These are phyloP conservation scores for Hydrangea macrophylla DNA, from an alignment of 148 eudicot species.

Conservation along the genomic window DNA sequence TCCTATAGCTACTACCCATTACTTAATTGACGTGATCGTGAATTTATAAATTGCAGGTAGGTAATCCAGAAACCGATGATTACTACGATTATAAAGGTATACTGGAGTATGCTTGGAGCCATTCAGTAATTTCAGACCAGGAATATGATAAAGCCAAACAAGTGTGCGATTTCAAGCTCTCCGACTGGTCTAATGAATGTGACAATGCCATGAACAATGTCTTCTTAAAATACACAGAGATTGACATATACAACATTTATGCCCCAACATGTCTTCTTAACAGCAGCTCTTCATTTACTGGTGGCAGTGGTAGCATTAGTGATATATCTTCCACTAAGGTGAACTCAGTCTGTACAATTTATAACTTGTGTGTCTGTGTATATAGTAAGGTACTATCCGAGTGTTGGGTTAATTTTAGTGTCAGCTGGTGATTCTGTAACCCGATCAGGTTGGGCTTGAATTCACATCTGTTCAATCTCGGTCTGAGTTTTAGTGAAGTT, in stretches of 20 bases:
- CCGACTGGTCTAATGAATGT: slow-evolving; percentile 42
- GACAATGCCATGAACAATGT: slow-evolving; percentile 36
- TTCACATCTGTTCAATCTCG: too few relatives aligned
- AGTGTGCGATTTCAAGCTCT: slow-evolving; percentile 42
- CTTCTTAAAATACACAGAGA: slow-evolving; percentile 40
- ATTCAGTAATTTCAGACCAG: slow-evolving; percentile 50
- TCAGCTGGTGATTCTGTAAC: too few relatives aligned
- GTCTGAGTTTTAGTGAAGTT: too few relatives aligned
- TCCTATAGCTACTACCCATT: background rate
- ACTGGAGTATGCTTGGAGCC: slow-evolving; percentile 74
- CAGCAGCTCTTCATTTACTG: slow-evolving; percentile 14
- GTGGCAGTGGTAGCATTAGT: background rate
- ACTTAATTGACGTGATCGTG: too few relatives aligned
- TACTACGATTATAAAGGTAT: slow-evolving; percentile 52
- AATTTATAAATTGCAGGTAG: slow-evolving; percentile 39
- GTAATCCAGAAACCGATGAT: slow-evolving; percentile 66
- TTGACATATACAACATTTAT: slow-evolving; percentile 67
- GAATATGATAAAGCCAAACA: slow-evolving; percentile 31
- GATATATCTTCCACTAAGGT: slow-evolving; percentile 17
- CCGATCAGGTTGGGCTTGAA: too few relatives aligned
- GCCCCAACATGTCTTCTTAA: slow-evolving; percentile 52
- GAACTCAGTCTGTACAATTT: background rate
- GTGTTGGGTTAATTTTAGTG: too few relatives aligned
- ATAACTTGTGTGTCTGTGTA: too few relatives aligned
- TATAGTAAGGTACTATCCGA: too few relatives aligned